These are phyloP conservation scores for Cotoneaster glaucophyllus DNA, from an alignment of 306 rosid genomes.

Conservation along the genomic window DNA sequence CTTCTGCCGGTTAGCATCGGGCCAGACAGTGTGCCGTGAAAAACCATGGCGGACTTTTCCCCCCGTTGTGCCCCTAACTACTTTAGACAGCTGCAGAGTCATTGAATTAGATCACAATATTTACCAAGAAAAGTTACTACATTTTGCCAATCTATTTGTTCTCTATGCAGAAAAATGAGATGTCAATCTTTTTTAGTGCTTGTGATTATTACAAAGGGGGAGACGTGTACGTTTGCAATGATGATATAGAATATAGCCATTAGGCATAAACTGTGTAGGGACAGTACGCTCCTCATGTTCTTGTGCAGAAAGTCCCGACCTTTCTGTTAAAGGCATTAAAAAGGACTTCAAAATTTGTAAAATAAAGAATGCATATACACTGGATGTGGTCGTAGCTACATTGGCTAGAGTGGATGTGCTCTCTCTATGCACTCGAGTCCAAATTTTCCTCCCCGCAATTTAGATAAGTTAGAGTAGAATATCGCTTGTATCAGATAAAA, in stretches of 20 bases:
- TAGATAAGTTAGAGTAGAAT: too few relatives aligned
- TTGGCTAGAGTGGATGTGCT: too few relatives aligned
- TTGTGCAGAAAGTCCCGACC: conserved; percentile 11
- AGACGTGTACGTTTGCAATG: conserved; percentile 12
- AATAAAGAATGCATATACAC: not conserved
- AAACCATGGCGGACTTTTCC: not conserved
- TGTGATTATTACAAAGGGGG: not conserved
- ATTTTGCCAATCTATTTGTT: not conserved
- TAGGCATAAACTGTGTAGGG: not conserved
- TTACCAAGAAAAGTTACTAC: not conserved
- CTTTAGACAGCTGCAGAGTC: not conserved
- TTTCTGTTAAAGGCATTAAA: not conserved
- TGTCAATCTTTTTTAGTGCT: not conserved
- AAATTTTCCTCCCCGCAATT: too few relatives aligned
- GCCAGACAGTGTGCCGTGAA: not conserved
- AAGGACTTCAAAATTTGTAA: not conserved
- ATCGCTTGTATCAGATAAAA: not conserved
- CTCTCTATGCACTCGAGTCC: too few relatives aligned
- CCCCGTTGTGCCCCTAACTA: not conserved
- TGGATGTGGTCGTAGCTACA: too few relatives aligned
- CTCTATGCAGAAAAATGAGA: not conserved
- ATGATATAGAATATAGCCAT: conserved; percentile 8
- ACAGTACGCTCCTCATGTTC: conserved; percentile 14
- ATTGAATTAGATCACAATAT: not conserved
- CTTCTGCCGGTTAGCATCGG: not conserved